phyloP scores from a whole-genome alignment of 306 rosid species.

The Mimosa bimucronata region DNA sequence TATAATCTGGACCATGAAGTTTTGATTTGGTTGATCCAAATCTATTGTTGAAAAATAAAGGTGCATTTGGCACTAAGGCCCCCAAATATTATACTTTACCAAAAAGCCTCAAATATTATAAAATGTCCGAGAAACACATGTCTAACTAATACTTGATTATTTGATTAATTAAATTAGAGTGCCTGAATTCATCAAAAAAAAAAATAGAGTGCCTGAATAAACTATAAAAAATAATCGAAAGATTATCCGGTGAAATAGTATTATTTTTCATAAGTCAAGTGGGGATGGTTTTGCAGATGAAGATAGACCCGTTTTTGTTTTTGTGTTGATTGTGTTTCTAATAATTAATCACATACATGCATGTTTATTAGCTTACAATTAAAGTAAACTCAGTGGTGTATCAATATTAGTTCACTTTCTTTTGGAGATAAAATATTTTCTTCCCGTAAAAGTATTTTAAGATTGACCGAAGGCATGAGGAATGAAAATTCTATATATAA shows the following conservation, averaged over 20 bases:
- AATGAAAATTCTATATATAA: not conserved
- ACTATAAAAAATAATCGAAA: not conserved
- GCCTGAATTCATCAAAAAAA: not conserved
- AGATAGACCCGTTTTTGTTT: not conserved
- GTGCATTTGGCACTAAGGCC: not conserved
- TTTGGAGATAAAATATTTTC: not conserved
- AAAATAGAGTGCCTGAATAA: too few relatives aligned
- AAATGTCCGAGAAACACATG: not conserved
- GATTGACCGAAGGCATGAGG: not conserved
- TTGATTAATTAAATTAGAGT: not conserved
- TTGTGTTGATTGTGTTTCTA: not conserved
- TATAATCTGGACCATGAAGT: too few relatives aligned
- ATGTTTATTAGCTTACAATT: not conserved
- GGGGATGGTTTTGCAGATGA: not conserved
- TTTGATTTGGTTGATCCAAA: not conserved
- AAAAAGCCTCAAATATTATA: not conserved
- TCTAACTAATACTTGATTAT: not conserved
- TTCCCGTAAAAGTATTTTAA: too few relatives aligned
- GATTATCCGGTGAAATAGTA: not conserved
- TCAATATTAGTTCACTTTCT: not conserved
- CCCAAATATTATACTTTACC: not conserved
- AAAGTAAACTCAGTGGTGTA: not conserved
- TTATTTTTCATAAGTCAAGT: not conserved
- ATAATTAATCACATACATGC: not conserved
- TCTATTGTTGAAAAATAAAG: not conserved